Conservation (phyloP, 352 stramenopile genomes). For the Pythium dissimile region DNA sequence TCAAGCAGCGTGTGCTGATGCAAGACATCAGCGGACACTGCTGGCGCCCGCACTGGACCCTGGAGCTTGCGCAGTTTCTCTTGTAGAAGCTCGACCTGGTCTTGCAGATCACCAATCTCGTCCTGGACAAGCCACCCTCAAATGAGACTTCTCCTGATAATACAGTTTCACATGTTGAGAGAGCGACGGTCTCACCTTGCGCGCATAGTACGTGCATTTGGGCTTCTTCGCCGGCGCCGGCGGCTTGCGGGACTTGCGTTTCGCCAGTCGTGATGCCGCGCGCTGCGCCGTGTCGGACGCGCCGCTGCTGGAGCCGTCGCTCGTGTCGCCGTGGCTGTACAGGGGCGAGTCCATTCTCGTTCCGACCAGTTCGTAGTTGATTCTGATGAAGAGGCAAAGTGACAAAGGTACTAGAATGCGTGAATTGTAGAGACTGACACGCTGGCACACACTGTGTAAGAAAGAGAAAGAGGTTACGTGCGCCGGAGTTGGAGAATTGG, state of each 20-base stretch:
- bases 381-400: too few relatives aligned
- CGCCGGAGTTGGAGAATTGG: too few relatives aligned
- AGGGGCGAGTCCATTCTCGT: too few relatives aligned
- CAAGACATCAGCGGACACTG: not conserved
- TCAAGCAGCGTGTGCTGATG: not conserved
- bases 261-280: not conserved
- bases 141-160: not conserved
- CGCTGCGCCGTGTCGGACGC: slow-evolving; percentile 17
- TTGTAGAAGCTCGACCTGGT: not conserved
- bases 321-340: not conserved
- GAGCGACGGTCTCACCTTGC: not conserved
- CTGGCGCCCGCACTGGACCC: not conserved
- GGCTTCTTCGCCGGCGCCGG: not conserved
- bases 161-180: not conserved
- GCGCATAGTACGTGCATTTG: slow-evolving; percentile 18
- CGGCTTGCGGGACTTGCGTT: not conserved
- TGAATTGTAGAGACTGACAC: too few relatives aligned
- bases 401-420: too few relatives aligned
- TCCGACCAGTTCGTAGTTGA: too few relatives aligned
- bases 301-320: slow-evolving; percentile 4
- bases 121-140: not conserved
- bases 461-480: too few relatives aligned
- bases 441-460: too few relatives aligned
- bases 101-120: slow-evolving; percentile 11
- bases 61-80: slow-evolving; percentile 2